phyloP scores from a whole-genome alignment of 208 protist species.

The Leishmania aethiopica region DNA sequence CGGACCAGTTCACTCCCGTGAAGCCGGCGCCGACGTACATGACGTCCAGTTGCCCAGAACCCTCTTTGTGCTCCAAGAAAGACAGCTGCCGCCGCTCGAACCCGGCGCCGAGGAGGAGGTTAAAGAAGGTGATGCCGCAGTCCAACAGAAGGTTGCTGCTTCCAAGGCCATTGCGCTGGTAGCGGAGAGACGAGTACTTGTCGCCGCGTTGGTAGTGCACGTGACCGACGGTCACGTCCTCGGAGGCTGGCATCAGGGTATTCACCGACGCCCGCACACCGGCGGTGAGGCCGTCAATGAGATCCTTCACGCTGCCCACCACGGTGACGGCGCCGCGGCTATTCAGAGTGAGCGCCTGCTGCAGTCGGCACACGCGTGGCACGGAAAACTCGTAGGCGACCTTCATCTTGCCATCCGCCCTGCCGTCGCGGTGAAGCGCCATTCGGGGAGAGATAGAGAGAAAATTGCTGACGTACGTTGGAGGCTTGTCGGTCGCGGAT shows the following conservation, averaged over 20 bases:
- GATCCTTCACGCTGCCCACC: constrained; percentile 46
- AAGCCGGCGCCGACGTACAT: constrained; percentile 85
- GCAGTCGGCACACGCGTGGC: constrained; percentile 66
- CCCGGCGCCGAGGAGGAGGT: constrained; percentile 78
- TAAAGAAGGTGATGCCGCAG: constrained; percentile 82
- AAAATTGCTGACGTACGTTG: constrained; percentile 27
- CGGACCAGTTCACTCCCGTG: constrained; percentile 78
- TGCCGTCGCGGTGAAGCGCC: constrained; percentile 60
- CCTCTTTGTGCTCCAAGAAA: constrained; percentile 76
- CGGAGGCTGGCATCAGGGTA: constrained; percentile 81
- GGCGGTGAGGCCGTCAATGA: constrained; percentile 74
- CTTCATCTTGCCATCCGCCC: constrained; percentile 78
- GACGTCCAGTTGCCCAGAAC: constrained; percentile 65
- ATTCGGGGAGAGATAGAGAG: constrained; percentile 80
- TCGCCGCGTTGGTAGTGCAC: constrained; percentile 75
- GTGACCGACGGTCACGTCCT: constrained; percentile 67
- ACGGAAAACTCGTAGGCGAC: constrained; percentile 59
- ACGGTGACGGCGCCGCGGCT: constrained; percentile 61
- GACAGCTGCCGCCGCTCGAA: constrained; percentile 85
- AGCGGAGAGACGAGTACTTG: constrained; percentile 71
- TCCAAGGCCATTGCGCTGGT: constrained; percentile 85
- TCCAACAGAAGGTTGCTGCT: constrained; percentile 87
- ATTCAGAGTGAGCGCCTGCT: constrained; percentile 66
- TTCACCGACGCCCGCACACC: constrained; percentile 65
- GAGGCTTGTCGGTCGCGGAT: background rate